Conservation (phyloP, 1,284 basidiomycete species). For the Ganoderma resinaceum region DNA sequence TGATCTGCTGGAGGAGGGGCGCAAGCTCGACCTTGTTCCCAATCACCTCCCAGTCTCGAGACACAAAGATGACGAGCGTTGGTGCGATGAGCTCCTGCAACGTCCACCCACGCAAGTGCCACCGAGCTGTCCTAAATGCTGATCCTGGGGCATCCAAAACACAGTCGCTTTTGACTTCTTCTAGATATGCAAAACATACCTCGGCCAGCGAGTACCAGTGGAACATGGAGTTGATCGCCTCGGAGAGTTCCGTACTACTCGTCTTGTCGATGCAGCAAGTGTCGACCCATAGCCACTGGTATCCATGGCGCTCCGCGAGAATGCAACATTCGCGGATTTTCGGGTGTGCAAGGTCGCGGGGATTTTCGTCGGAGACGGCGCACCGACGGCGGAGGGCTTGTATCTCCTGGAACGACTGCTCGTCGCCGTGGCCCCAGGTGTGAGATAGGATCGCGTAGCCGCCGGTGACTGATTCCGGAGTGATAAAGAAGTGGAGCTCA, state of each 20-base stretch:
- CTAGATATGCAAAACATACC: background rate
- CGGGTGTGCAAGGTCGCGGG: background rate
- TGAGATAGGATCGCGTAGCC: conserved; percentile 10
- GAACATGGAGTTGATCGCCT: conserved; percentile 7
- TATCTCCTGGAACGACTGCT: conserved; percentile 4
- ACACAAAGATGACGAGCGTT: background rate
- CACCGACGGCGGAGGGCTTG: background rate
- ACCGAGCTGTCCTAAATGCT: background rate
- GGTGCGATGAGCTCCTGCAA: background rate
- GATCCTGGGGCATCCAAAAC: background rate
- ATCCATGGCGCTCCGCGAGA: conserved; percentile 1
- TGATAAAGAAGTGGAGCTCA: conserved; percentile 9
- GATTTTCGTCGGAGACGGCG: background rate
- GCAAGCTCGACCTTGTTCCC: background rate
- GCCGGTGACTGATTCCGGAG: background rate
- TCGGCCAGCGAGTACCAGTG: background rate
- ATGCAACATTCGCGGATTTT: conserved; percentile 10
- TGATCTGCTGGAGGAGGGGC: background rate
- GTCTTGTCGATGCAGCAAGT: conserved; percentile 9
- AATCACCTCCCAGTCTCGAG: background rate
- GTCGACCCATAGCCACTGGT: conserved; percentile 5
- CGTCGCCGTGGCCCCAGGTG: background rate
- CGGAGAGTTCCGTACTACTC: conserved; percentile 2
- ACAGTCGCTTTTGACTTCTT: conserved; percentile 1
- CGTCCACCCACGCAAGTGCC: background rate